These are phyloP conservation scores for Clarireedia sp. DNA, from an alignment of 2,329 filamentous ascomycete genomes.

Conservation along the genomic window DNA sequence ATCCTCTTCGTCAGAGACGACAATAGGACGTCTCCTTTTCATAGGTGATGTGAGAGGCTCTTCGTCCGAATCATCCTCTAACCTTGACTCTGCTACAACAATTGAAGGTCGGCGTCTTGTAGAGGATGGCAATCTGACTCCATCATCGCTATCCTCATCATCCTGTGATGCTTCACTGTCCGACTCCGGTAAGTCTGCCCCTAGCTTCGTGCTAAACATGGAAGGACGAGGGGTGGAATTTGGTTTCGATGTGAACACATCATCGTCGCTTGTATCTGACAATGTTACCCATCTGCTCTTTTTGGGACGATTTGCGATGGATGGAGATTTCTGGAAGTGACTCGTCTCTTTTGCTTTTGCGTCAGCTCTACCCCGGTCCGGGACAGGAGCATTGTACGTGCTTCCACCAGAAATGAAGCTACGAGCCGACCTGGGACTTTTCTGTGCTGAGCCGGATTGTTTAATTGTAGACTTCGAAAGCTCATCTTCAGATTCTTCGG, in stretches of 20 bases:
- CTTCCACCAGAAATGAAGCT: constrained; percentile 5
- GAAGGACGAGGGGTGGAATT: constrained; percentile 1
- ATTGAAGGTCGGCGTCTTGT: constrained; percentile 10
- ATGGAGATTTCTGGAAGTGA: background rate
- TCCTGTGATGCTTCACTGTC: constrained; percentile 1
- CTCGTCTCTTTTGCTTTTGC: background rate
- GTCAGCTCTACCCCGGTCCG: background rate
- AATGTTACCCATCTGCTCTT: constrained; percentile 5
- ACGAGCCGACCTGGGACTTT: constrained; percentile 5
- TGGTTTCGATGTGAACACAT: background rate
- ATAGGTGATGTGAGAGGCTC: constrained; percentile 16
- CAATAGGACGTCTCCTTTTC: constrained; percentile 9
- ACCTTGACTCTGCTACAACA: background rate
- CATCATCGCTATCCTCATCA: constrained; percentile 13
- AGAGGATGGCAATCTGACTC: constrained; percentile 15
- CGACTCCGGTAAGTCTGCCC: background rate
- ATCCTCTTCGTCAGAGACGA: constrained; percentile 5
- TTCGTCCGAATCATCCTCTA: constrained; percentile 11
- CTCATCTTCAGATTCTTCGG: constrained; percentile 8
- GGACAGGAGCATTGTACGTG: constrained; percentile 6
- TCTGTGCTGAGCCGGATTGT: constrained; percentile 3
- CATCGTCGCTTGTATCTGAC: constrained; percentile 12
- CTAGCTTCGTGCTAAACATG: constrained; percentile 1
- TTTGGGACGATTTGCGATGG: background rate
- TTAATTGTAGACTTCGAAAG: constrained; percentile 11